phyloP scores from a whole-genome alignment of 2,329 filamentous ascomycete species.

The Ophiocordyceps polyrhachis-furcata region DNA sequence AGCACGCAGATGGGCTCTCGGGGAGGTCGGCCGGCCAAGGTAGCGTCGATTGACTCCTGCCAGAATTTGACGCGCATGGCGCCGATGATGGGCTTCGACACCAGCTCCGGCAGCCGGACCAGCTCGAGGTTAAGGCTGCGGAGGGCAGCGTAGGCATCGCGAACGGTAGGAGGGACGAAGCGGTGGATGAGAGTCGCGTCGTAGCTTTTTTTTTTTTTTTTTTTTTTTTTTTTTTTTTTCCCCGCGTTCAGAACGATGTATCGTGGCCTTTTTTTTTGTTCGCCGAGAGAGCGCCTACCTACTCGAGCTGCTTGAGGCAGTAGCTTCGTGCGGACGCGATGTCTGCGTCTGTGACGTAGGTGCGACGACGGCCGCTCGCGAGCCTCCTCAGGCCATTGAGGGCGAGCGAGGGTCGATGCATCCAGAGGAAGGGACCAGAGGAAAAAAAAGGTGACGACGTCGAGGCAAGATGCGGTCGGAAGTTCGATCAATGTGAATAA shows the following conservation, averaged over 20 bases:
- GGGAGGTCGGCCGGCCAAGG: conserved; percentile 60
- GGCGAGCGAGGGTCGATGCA: conserved; percentile 19
- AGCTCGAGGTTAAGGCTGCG: conserved; percentile 88
- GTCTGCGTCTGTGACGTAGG: conserved; percentile 30
- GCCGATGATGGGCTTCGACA: conserved; percentile 73
- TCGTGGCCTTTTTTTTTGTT: too few species aligned
- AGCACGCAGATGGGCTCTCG: conserved; percentile 84
- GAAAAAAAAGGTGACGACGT: too few species aligned
- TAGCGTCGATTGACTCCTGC: conserved; percentile 65
- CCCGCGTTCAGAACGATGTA: too few species aligned
- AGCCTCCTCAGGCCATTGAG: conserved; percentile 21
- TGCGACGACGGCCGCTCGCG: conserved; percentile 17
- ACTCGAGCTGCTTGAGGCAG: conserved; percentile 34
- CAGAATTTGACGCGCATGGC: conserved; percentile 89
- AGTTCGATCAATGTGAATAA: too few species aligned
- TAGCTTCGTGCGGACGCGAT: conserved; percentile 33
- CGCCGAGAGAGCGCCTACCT: conserved; percentile 13
- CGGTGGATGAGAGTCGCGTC: conserved; percentile 73
- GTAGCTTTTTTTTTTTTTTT: too few species aligned
- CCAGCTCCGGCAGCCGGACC: conserved; percentile 73
- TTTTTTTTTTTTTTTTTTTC: too few species aligned
- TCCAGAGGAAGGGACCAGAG: conserved; percentile 7
- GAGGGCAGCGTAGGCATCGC: conserved; percentile 75
- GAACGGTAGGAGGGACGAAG: conserved; percentile 58
- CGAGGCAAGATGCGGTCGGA: neutral